Evolutionary conservation across 257 asterid species (phyloP), one percentile per base, ranked within the genome.

Genomic region (Ajuga chamaepitys): DNA sequence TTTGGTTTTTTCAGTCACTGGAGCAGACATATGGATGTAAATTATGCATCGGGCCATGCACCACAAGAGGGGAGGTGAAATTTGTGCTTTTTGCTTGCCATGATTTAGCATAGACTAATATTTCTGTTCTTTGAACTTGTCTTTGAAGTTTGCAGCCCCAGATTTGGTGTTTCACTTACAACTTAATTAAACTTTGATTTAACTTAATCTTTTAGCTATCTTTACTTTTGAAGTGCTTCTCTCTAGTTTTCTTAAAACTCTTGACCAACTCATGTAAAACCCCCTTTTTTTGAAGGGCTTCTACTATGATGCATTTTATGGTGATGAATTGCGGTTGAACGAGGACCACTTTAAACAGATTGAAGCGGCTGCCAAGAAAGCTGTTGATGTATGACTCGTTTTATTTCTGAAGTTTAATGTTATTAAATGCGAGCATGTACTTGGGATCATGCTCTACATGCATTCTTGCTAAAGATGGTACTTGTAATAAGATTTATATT

Each of bases 251-350:
- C 52, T 13, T 7, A 54, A 22, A 17, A 24, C n/a, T 71, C 5
- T n/a, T 13, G 53, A 18, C 41, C 64, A 24, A 56, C 30, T 14
- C 66, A 37, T 70, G 48, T 48, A 66, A 74, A 62, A 64, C 54
- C 62, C 70, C 63, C 52, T 61, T 45, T 62, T 45, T 47, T 51
- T 78, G 66, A 86, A 90, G 98, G 99, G 99, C 14, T 94, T 94
- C 72, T 94, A 86, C 75, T 94, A 94, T 73, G 99, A 94, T 82
- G 99, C 93, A 38, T 90, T 88, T 72, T 94, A 94, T 81, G 95
- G 87, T 38, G 95, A 90, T 28, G n/a, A n/a, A n/a, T 76, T 94
- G 74, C 95, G 99, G 58, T 74, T 94, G 86, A 94, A 86, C 13
- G 98, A 88, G 38, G 95, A 90, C 11, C 95, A 94, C 67, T 94